Evolutionary conservation across 108 stramenopile genomes (phyloP).

Genomic region (Nitzschia sp.): DNA sequence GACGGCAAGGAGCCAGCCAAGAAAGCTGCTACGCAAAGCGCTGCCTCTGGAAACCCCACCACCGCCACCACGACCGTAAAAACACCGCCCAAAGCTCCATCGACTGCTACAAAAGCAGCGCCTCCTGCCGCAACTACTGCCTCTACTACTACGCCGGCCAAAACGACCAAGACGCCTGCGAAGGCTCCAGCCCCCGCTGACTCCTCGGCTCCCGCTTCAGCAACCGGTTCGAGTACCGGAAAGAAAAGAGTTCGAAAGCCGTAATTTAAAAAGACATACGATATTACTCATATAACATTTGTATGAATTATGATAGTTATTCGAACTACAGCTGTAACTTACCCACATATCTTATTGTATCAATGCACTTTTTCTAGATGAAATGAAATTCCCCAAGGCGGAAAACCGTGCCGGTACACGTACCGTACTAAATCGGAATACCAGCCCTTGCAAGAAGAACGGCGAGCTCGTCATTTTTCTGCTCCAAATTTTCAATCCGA

Average conservation of each 20-base stretch:
- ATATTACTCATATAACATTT: no score
- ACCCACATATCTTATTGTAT: no score
- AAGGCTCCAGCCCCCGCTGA: neutral
- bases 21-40: constrained; percentile 16
- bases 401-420: no score
- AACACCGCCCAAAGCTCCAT: constrained; percentile 4
- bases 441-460: neutral
- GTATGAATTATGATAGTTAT: no score
- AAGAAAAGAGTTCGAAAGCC: constrained; percentile 18
- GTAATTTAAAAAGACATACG: no score
- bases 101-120: constrained; percentile 3
- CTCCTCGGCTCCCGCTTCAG: neutral
- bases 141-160: neutral
- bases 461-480: constrained; percentile 12
- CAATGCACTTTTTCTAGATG: no score
- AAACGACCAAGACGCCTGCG: neutral
- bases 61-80: neutral
- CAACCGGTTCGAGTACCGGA: no score
- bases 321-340: no score
- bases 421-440: no score
- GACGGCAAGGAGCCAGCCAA: constrained; percentile 14
- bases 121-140: neutral
- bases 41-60: neutral
- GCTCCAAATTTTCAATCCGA: constrained; percentile 42
- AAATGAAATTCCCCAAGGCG: no score